Conservation (phyloP, 768 basidiomycete species). For the Galerina sulciceps region DNA sequence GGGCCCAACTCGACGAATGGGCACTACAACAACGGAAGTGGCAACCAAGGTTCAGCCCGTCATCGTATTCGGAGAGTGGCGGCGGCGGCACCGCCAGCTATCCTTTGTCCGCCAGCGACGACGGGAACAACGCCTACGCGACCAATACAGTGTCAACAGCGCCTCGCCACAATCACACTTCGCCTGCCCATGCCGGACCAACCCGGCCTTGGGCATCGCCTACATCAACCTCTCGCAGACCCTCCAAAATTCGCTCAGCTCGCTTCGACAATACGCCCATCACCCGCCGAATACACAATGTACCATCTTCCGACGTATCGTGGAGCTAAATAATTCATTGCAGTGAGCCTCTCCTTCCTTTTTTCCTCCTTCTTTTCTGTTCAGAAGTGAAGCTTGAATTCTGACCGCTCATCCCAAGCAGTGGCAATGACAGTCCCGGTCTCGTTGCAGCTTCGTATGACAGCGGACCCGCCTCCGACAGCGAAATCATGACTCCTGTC, state of each 20-base stretch:
- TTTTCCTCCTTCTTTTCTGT: conserved; percentile 7
- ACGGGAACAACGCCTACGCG: conserved; percentile 39
- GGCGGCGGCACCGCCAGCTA: conserved; percentile 30
- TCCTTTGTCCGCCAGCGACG: conserved; percentile 41
- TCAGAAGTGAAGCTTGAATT: neutral
- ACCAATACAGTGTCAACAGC: conserved; percentile 36
- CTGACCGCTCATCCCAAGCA: conserved; percentile 26
- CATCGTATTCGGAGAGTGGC: conserved; percentile 43
- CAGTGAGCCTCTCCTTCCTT: conserved; percentile 55
- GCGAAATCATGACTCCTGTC: conserved; percentile 64
- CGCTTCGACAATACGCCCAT: conserved; percentile 64
- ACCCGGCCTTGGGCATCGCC: conserved; percentile 59
- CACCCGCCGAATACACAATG: conserved; percentile 58
- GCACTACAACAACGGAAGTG: conserved; percentile 7
- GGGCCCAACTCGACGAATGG: conserved; percentile 22
- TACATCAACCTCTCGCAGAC: conserved; percentile 68
- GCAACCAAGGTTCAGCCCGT: conserved; percentile 27
- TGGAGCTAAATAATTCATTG: conserved; percentile 64
- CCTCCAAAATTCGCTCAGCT: conserved; percentile 57
- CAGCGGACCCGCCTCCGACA: conserved; percentile 64
- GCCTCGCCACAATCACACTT: conserved; percentile 40
- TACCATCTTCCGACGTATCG: conserved; percentile 58
- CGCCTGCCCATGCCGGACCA: conserved; percentile 64
- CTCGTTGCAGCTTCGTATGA: conserved; percentile 54
- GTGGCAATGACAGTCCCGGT: conserved; percentile 56